Percentiles rank a stretch among this genome's conserved stretches.
Conservation (phyloP, 2,329 filamentous ascomycete species). For the Paramyrothecium roridum region DNA sequence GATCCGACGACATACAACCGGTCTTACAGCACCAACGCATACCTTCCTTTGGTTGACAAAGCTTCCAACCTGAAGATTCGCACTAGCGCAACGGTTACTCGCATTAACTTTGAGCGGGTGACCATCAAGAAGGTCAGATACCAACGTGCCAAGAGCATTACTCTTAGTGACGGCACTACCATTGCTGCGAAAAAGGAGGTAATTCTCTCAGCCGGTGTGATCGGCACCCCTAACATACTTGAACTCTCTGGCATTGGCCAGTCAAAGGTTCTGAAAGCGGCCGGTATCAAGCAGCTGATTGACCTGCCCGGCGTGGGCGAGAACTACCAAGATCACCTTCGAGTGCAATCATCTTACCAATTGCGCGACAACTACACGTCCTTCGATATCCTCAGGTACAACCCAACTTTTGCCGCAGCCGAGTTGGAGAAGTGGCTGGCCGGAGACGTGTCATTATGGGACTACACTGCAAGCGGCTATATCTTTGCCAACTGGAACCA, state of each 20-base stretch:
- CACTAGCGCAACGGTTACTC: not conserved
- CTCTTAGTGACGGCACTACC: not conserved
- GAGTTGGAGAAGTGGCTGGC: not conserved
- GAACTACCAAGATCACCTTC: slow-evolving; percentile 2
- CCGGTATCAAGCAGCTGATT: not conserved
- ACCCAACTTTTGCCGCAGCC: not conserved
- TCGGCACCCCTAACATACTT: not conserved
- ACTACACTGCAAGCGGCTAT: not conserved
- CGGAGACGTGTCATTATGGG: not conserved
- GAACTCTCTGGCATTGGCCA: slow-evolving; percentile 1
- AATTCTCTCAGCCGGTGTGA: not conserved
- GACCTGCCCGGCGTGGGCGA: slow-evolving; percentile 1
- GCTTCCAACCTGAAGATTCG: not conserved
- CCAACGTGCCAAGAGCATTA: not conserved
- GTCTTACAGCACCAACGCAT: slow-evolving; percentile 34
- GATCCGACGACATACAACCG: slow-evolving; percentile 39
- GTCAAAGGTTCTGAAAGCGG: not conserved
- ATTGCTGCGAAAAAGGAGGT: not conserved
- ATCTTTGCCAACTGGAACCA: not conserved
- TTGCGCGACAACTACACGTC: not conserved
- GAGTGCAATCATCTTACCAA: not conserved
- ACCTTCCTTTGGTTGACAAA: not conserved
- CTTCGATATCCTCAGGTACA: not conserved
- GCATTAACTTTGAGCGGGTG: not conserved
- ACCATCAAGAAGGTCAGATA: not conserved